Conservation (phyloP, 1,284 basidiomycete species). For the Puccinia coronata region DNA sequence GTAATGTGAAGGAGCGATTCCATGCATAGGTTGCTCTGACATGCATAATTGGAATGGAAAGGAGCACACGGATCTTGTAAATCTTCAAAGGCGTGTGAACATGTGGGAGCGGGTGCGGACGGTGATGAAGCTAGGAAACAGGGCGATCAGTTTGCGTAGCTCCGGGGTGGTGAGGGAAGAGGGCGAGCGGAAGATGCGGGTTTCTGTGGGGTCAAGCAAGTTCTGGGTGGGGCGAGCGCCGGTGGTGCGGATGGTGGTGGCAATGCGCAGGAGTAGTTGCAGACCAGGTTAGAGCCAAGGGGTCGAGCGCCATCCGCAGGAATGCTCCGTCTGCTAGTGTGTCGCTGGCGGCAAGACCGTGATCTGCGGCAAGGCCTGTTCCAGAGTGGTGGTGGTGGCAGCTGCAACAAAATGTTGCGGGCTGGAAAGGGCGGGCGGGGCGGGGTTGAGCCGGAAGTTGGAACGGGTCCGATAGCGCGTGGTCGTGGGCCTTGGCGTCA, state of each 20-base stretch:
- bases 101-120: neutral
- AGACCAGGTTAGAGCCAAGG: neutral
- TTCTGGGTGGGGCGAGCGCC: conserved; percentile 16
- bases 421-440: neutral
- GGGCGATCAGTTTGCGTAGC: conserved; percentile 37
- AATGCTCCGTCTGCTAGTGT: neutral
- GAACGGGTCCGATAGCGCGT: conserved; percentile 24
- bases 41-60: too few species aligned
- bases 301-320: too few species aligned
- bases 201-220: conserved; percentile 31
- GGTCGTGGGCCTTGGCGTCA: neutral
- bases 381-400: neutral
- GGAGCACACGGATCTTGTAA: too few species aligned
- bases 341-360: conserved; percentile 25
- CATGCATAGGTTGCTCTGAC: too few species aligned
- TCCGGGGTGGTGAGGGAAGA: conserved; percentile 53
- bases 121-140: conserved; percentile 53
- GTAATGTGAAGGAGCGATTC: too few species aligned
- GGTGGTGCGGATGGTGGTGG: conserved; percentile 10
- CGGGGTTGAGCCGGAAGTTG: conserved; percentile 21
- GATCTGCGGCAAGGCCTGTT: neutral
- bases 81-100: neutral
- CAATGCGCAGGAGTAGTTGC: neutral
- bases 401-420: too few species aligned
- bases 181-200: conserved; percentile 52